Evolutionary conservation across 352 stramenopile genomes (phyloP).

Genomic region (Phytophthora quininea): DNA sequence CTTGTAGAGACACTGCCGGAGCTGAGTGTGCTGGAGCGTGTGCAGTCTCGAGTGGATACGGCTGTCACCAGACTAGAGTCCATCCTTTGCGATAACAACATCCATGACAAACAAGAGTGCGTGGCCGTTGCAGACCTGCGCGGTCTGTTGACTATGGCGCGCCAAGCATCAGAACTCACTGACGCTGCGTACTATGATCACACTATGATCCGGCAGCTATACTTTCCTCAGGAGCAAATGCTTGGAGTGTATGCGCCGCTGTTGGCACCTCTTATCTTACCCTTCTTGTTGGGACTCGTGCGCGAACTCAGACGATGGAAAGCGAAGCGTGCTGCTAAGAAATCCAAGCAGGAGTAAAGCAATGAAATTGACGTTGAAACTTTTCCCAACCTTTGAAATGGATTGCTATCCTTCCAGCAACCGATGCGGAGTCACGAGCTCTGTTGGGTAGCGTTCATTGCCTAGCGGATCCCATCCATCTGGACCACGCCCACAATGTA

Average conservation of each 20-base stretch:
- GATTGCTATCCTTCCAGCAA: neutral
- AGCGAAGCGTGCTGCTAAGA: conserved; percentile 40
- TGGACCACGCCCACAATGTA: neutral
- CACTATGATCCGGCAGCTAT: conserved; percentile 77
- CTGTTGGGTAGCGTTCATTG: conserved; percentile 20
- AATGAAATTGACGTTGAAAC: neutral
- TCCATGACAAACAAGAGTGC: conserved; percentile 22
- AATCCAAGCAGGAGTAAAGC: conserved; percentile 25
- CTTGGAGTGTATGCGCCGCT: conserved; percentile 68
- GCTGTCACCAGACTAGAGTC: conserved; percentile 58
- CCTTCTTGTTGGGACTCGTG: conserved; percentile 60
- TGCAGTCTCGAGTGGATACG: conserved; percentile 58
- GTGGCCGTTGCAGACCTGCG: conserved; percentile 27
- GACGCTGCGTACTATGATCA: conserved; percentile 70
- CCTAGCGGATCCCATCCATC: conserved; percentile 7
- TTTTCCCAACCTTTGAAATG: neutral
- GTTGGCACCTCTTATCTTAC: conserved; percentile 63
- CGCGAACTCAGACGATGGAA: conserved; percentile 60
- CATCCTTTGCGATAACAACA: conserved; percentile 45
- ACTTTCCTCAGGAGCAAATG: conserved; percentile 77
- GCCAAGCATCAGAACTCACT: conserved; percentile 52
- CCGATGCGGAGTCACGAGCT: neutral
- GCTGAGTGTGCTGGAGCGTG: conserved; percentile 72
- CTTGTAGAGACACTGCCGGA: conserved; percentile 75
- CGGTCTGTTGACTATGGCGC: conserved; percentile 41